Evolutionary conservation across 2,329 filamentous ascomycete genomes (phyloP).

Genomic region (Fusarium globosum): DNA sequence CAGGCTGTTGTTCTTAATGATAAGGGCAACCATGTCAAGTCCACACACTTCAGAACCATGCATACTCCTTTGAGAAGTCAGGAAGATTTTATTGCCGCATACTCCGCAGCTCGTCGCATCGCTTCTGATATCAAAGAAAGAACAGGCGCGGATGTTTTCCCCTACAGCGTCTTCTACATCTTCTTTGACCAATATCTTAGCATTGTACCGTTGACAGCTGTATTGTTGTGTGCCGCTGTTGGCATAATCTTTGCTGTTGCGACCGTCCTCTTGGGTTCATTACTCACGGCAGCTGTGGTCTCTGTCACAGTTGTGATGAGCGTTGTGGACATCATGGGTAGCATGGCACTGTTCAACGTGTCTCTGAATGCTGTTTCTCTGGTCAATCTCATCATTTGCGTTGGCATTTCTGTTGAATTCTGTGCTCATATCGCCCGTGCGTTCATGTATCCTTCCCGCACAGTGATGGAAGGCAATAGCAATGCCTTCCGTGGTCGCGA

Average conservation of each 20-base stretch:
- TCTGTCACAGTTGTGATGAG: conserved; percentile 92
- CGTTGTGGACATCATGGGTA: conserved; percentile 91
- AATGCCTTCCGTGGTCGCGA: conserved; percentile 84
- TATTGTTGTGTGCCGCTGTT: conserved; percentile 83
- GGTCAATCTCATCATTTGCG: conserved; percentile 96
- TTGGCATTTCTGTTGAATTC: conserved; percentile 96
- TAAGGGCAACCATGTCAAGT: conserved; percentile 73
- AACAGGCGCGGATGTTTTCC: conserved; percentile 87
- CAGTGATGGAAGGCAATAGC: conserved; percentile 81
- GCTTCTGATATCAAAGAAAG: conserved; percentile 76
- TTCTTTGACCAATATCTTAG: conserved; percentile 97
- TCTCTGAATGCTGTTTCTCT: conserved; percentile 95
- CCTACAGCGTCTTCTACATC: conserved; percentile 97
- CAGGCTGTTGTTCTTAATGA: conserved; percentile 83
- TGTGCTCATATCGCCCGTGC: conserved; percentile 96
- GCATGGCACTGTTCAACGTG: conserved; percentile 90
- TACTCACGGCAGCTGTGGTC: conserved; percentile 83
- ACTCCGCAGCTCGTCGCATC: conserved; percentile 89
- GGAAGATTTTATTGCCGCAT: conserved; percentile 91
- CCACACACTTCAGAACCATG: conserved; percentile 91
- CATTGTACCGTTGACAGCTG: conserved; percentile 82
- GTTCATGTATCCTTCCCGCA: conserved; percentile 90
- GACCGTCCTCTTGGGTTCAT: conserved; percentile 82
- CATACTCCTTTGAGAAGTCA: conserved; percentile 90
- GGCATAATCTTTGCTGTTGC: conserved; percentile 87